Evolutionary conservation across 257 asterid species (phyloP).

Genomic region (Solanum piurae): DNA sequence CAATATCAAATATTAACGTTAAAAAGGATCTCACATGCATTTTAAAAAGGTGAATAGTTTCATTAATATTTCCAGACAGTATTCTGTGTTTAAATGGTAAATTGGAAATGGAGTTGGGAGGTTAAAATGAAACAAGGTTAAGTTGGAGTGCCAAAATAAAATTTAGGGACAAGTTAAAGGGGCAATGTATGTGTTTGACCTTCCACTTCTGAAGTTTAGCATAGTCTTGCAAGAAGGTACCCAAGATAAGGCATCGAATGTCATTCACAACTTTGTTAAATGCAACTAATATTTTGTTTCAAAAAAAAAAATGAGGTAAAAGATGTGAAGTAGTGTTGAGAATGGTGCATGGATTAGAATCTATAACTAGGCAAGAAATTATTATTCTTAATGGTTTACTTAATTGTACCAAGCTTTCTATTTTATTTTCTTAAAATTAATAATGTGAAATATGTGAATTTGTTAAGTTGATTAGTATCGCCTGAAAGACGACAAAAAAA

Average conservation of each 20-base stretch:
- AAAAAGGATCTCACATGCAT: background rate
- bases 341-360: background rate
- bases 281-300: background rate
- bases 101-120: background rate
- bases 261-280: background rate
- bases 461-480: too few relatives aligned
- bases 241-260: background rate
- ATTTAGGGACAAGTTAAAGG: background rate
- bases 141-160: background rate
- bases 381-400: background rate
- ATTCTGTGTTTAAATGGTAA: background rate
- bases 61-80: background rate
- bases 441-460: background rate
- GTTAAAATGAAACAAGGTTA: background rate
- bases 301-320: background rate
- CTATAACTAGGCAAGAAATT: background rate
- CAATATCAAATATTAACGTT: too few relatives aligned
- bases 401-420: background rate
- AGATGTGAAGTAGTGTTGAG: background rate
- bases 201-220: background rate
- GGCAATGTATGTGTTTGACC: background rate
- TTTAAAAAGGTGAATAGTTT: background rate
- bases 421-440: background rate
- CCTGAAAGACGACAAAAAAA: background rate
- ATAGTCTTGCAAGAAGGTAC: background rate